These are phyloP conservation scores for Melanopsichium pennsylvanicum DNA, from an alignment of 1,284 basidiomycete genomes.

Conservation along the genomic window DNA sequence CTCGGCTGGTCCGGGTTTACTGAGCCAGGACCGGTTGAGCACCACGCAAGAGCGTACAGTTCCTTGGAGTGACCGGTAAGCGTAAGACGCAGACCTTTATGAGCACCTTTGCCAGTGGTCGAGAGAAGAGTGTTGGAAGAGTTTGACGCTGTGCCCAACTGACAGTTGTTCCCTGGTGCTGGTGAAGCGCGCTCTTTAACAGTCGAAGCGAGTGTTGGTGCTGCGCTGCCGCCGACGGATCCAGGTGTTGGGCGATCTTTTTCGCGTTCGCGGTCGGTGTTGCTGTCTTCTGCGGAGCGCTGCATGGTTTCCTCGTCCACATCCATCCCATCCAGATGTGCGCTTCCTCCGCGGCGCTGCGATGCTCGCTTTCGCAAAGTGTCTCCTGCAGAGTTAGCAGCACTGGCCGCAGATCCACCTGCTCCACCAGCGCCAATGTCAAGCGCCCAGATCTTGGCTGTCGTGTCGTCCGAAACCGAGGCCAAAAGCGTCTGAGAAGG, in stretches of 20 bases:
- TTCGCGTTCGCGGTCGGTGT: slow-evolving; percentile 31
- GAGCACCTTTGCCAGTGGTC: slow-evolving; percentile 41
- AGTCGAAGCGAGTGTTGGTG: neutral
- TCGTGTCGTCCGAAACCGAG: slow-evolving; percentile 60
- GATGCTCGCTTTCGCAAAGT: slow-evolving; percentile 36
- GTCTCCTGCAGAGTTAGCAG: slow-evolving; percentile 17
- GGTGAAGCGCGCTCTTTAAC: slow-evolving; percentile 32
- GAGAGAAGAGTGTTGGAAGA: slow-evolving; percentile 14
- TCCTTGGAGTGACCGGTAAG: slow-evolving; percentile 62
- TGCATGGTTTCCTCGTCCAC: slow-evolving; percentile 35
- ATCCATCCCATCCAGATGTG: slow-evolving; percentile 49
- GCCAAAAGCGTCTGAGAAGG: slow-evolving; percentile 63
- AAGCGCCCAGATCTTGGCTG: slow-evolving; percentile 60
- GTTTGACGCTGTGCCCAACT: slow-evolving; percentile 9
- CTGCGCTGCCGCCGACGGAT: slow-evolving; percentile 12
- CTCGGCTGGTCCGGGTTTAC: slow-evolving; percentile 53
- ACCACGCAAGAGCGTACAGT: slow-evolving; percentile 63
- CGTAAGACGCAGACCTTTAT: slow-evolving; percentile 44
- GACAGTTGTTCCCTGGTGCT: slow-evolving; percentile 30
- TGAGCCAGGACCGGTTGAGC: slow-evolving; percentile 54
- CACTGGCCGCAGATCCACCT: slow-evolving; percentile 7
- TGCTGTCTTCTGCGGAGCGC: slow-evolving; percentile 27
- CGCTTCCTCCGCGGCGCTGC: slow-evolving; percentile 49
- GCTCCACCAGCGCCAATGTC: slow-evolving; percentile 31
- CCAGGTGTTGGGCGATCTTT: slow-evolving; percentile 41